Evolutionary conservation across 306 rosid genomes (phyloP).

Genomic region (Oemleria cerasiformis): DNA sequence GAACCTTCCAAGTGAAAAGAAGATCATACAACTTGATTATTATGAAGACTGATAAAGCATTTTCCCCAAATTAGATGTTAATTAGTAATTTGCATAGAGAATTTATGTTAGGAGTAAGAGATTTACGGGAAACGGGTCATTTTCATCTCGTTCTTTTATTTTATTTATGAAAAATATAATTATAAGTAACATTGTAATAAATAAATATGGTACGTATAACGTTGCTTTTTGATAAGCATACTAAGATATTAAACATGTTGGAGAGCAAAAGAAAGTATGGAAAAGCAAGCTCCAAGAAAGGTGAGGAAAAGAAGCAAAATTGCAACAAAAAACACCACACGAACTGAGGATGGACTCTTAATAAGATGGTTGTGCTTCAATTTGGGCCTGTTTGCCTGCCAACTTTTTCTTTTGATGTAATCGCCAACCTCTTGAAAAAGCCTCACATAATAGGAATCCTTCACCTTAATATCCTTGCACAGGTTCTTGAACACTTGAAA

Average conservation of each 20-base stretch:
- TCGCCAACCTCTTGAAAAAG: slow-evolving; percentile 26
- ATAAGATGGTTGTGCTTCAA: slow-evolving; percentile 3
- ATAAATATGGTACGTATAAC: neutral
- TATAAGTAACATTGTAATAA: neutral
- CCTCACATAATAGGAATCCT: slow-evolving; percentile 37
- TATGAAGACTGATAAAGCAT: neutral
- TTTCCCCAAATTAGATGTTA: neutral
- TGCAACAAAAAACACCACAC: slow-evolving; percentile 10
- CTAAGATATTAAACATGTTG: slow-evolving; percentile 2
- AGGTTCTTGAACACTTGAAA: slow-evolving; percentile 27
- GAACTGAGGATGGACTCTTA: neutral
- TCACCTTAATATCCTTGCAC: neutral
- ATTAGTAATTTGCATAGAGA: neutral
- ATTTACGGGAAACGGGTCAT: neutral
- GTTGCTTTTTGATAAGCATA: neutral
- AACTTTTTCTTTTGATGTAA: slow-evolving; percentile 7
- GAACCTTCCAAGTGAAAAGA: neutral
- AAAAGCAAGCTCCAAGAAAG: slow-evolving; percentile 30
- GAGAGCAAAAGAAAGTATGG: slow-evolving; percentile 26
- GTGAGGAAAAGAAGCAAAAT: slow-evolving; percentile 30
- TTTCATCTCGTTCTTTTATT: neutral
- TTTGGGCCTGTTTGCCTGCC: slow-evolving; percentile 13
- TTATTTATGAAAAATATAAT: neutral
- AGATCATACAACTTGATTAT: neutral
- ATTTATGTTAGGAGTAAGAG: too few relatives aligned